These are phyloP conservation scores for Lactarius akahatsu DNA, from an alignment of 768 basidiomycete genomes.

Conservation along the genomic window DNA sequence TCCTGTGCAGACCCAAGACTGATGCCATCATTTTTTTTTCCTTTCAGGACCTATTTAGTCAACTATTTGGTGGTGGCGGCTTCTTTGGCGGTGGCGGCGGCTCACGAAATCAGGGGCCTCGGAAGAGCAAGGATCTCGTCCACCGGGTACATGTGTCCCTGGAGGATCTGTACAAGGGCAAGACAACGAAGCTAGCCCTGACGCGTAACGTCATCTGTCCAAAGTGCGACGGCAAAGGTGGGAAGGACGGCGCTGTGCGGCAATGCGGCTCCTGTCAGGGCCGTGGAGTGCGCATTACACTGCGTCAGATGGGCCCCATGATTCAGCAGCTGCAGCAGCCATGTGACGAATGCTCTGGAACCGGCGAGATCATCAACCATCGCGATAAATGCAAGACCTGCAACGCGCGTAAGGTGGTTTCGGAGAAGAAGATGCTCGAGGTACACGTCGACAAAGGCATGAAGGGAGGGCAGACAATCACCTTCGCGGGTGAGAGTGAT, in stretches of 20 bases:
- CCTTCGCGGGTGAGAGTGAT: constrained; percentile 88
- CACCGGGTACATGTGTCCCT: constrained; percentile 96
- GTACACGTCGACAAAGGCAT: constrained; percentile 98
- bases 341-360: constrained; percentile 90
- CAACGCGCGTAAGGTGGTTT: constrained; percentile 91
- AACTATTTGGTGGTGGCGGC: constrained; percentile 83
- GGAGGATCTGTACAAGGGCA: constrained; percentile 98
- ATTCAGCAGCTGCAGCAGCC: constrained; percentile 97
- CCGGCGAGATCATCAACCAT: constrained; percentile 91
- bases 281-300: constrained; percentile 84
- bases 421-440: constrained; percentile 96
- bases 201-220: constrained; percentile 92
- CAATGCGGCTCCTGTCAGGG: constrained; percentile 77
- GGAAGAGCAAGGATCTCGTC: constrained; percentile 97
- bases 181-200: constrained; percentile 95
- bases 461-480: constrained; percentile 90
- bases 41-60: constrained; percentile 87
- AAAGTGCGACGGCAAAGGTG: constrained; percentile 95
- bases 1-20: neutral
- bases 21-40: neutral
- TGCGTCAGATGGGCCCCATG: constrained; percentile 99
- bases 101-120: constrained; percentile 59
- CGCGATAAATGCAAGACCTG: constrained; percentile 92
- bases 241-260: constrained; percentile 94
- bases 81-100: constrained; percentile 70